A percentile compares a stretch with the other conserved stretches of the same genome.
phyloP scores from a whole-genome alignment of 164 flowering plant genomes.

The Chimonanthus salicifolius region DNA sequence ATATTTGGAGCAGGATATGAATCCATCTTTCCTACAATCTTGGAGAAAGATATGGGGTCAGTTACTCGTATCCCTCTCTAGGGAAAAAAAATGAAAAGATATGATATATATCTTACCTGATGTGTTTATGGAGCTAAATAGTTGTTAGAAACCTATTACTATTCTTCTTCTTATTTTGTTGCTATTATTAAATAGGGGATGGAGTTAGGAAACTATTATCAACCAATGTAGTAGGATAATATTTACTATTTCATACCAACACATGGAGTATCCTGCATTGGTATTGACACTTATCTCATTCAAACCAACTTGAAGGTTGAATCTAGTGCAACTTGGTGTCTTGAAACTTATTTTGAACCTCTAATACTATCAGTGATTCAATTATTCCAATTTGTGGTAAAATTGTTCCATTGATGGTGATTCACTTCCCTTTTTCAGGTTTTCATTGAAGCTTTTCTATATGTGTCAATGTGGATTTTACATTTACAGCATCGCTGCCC shows the following conservation, averaged over 20 bases:
- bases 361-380: background rate
- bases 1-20: background rate
- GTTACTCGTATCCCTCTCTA: background rate
- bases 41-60: background rate
- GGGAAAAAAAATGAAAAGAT: no score
- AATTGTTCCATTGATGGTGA: slow-evolving; percentile 1
- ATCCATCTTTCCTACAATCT: background rate
- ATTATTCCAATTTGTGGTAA: background rate
- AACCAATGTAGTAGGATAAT: background rate
- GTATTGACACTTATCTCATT: background rate
- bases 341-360: background rate
- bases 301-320: background rate
- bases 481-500: slow-evolving; percentile 71
- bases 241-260: background rate
- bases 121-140: no score
- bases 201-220: background rate
- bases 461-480: slow-evolving; percentile 98
- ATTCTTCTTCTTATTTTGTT: no score
- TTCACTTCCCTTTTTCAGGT: slow-evolving; percentile 32
- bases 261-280: background rate
- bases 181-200: no score
- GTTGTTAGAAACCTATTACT: no score
- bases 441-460: slow-evolving; percentile 57
- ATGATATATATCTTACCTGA: no score
- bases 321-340: background rate